Conservation (phyloP, 83 land plant species). For the Thuja plicata region DNA sequence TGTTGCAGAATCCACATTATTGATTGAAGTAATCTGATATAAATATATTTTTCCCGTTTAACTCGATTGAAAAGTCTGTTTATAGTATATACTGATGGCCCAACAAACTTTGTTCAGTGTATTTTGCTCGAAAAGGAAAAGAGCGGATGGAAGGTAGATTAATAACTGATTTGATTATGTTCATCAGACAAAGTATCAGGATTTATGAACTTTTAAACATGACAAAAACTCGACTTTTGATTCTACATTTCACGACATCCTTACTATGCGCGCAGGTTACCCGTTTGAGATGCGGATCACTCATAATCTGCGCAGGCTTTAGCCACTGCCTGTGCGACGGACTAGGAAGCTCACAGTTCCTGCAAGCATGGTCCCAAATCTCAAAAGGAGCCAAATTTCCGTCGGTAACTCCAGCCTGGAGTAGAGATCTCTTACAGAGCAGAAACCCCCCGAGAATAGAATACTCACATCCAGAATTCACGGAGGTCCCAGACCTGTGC, state of each 20-base stretch:
- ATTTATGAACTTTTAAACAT: background rate
- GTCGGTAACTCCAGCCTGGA: constrained; percentile 29
- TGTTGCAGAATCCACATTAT: too few relatives aligned
- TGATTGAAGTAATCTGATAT: too few relatives aligned
- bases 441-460: constrained; percentile 20
- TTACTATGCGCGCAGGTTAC: constrained; percentile 43
- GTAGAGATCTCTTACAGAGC: constrained; percentile 38
- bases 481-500: background rate
- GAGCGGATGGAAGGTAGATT: too few relatives aligned
- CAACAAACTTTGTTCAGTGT: too few relatives aligned
- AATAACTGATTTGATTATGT: too few relatives aligned
- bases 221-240: background rate
- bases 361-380: constrained; percentile 61
- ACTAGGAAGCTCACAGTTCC: constrained; percentile 61
- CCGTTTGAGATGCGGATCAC: constrained; percentile 53
- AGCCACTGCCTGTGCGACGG: constrained; percentile 70
- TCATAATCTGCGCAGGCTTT: constrained; percentile 55
- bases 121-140: too few relatives aligned
- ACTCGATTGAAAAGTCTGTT: too few relatives aligned
- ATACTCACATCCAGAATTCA: constrained; percentile 40
- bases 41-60: too few relatives aligned
- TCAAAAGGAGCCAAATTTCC: constrained; percentile 19
- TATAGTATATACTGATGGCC: too few relatives aligned
- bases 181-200: background rate
- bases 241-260: background rate